Conservation (phyloP, 805 yeast species). For the Yueomyces sp. region DNA sequence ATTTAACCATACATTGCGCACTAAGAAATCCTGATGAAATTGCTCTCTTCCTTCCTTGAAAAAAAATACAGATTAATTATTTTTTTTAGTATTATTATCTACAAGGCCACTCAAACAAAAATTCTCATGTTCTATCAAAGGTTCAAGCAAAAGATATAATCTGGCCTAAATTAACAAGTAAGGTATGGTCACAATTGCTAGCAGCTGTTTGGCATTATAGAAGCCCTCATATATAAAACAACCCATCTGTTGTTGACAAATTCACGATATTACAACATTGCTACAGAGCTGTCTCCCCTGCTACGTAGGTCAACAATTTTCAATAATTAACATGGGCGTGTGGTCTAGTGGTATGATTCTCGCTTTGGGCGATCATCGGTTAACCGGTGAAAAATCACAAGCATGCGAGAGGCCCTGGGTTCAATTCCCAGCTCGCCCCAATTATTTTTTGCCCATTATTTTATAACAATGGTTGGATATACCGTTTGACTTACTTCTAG, state of each 20-base stretch:
- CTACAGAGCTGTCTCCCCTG: neutral
- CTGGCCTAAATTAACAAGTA: neutral
- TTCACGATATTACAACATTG: no score
- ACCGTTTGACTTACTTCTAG: no score
- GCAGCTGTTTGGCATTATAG: neutral
- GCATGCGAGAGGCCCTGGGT: slow-evolving; percentile 50
- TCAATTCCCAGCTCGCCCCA: slow-evolving; percentile 41
- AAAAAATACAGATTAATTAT: no score
- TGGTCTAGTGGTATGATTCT: slow-evolving; percentile 46
- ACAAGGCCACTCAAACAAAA: no score
- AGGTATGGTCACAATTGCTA: neutral
- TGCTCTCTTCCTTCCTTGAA: no score
- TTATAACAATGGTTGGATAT: no score
- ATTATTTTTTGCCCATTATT: no score
- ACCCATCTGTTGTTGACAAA: no score
- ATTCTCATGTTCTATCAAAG: neutral
- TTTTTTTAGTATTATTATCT: no score
- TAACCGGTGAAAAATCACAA: neutral
- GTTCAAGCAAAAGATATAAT: neutral
- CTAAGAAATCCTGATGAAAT: no score
- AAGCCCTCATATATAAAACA: no score
- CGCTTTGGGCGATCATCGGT: slow-evolving; percentile 30
- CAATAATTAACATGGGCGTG: slow-evolving; percentile 18
- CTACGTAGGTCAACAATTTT: neutral
- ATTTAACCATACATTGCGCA: no score